Evolutionary conservation across 305 asterid genomes (phyloP).

Genomic region (Euphrasia arctica): DNA sequence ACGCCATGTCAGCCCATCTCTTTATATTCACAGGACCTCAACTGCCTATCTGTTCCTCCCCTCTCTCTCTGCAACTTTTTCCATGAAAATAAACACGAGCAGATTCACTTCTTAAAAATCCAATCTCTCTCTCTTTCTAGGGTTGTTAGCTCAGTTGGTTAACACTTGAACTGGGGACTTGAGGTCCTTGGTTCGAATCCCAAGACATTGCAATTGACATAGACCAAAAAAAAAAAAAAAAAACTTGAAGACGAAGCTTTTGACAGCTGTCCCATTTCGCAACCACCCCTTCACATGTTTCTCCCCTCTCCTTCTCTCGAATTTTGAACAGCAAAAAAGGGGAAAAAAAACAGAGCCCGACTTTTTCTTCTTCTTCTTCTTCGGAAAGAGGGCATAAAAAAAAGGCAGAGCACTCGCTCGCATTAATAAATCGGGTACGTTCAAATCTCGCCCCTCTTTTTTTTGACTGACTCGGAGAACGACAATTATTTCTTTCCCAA

Average conservation of each 20-base stretch:
- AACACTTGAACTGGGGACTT: too few relatives aligned
- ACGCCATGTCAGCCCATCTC: slow-evolving; percentile 46
- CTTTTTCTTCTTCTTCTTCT: slow-evolving; percentile 23
- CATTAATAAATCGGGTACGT: slow-evolving; percentile 51
- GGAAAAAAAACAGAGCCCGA: slow-evolving; percentile 40
- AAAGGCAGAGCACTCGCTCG: slow-evolving; percentile 22
- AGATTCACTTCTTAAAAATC: slow-evolving; percentile 31
- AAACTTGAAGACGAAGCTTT: slow-evolving; percentile 49
- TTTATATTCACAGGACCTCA: slow-evolving; percentile 31
- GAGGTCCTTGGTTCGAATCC: too few relatives aligned
- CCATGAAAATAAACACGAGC: slow-evolving; percentile 38
- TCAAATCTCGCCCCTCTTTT: slow-evolving; percentile 29
- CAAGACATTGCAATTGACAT: too few relatives aligned
- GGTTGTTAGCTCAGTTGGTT: too few relatives aligned
- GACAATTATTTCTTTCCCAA: slow-evolving; percentile 23
- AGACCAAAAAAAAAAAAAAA: too few relatives aligned
- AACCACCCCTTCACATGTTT: slow-evolving; percentile 36
- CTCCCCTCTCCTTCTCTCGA: slow-evolving; percentile 55
- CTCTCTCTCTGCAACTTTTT: slow-evolving; percentile 37
- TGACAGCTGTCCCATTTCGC: slow-evolving; percentile 36
- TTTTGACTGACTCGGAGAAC: slow-evolving; percentile 45
- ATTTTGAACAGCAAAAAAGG: slow-evolving; percentile 30
- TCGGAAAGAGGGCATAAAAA: background rate
- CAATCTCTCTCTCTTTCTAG: slow-evolving; percentile 12
- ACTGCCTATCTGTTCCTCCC: slow-evolving; percentile 19